Evolutionary conservation across 306 rosid species (phyloP).

Genomic region (Quercus dentata): DNA sequence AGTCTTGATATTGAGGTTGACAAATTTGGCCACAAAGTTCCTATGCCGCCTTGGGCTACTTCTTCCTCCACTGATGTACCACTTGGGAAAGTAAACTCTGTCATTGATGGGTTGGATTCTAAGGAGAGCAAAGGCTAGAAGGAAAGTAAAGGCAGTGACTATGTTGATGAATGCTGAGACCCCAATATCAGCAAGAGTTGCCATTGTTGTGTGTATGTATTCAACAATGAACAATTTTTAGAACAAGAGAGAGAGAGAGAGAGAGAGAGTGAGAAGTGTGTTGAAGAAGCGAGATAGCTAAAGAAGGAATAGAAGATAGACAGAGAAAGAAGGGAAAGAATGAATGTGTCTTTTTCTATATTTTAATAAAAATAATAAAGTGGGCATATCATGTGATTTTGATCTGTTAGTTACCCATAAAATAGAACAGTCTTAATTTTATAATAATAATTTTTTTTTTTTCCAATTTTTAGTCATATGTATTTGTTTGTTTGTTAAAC

Average conservation of each 20-base stretch:
- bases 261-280: slow-evolving; percentile 9
- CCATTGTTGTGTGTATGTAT: slow-evolving; percentile 45
- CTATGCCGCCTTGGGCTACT: slow-evolving; percentile 61
- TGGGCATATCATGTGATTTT: background rate
- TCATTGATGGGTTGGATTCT: slow-evolving; percentile 91
- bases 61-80: slow-evolving; percentile 74
- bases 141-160: slow-evolving; percentile 64
- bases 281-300: background rate
- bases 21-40: slow-evolving; percentile 76
- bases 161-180: slow-evolving; percentile 86
- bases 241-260: background rate
- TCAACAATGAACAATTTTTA: background rate
- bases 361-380: slow-evolving; percentile 14
- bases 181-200: slow-evolving; percentile 79
- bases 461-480: too few species aligned
- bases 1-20: slow-evolving; percentile 74
- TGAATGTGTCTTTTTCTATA: slow-evolving; percentile 29
- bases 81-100: slow-evolving; percentile 88
- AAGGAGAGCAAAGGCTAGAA: slow-evolving; percentile 83
- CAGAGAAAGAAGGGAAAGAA: slow-evolving; percentile 18
- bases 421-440: background rate
- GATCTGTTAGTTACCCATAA: slow-evolving; percentile 13
- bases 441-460: background rate
- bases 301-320: background rate
- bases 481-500: too few species aligned